Percentiles rank a stretch among this genome's conserved stretches.
Evolutionary conservation across 257 asterid species (phyloP).

Genomic region (Forsythia suspensa): DNA sequence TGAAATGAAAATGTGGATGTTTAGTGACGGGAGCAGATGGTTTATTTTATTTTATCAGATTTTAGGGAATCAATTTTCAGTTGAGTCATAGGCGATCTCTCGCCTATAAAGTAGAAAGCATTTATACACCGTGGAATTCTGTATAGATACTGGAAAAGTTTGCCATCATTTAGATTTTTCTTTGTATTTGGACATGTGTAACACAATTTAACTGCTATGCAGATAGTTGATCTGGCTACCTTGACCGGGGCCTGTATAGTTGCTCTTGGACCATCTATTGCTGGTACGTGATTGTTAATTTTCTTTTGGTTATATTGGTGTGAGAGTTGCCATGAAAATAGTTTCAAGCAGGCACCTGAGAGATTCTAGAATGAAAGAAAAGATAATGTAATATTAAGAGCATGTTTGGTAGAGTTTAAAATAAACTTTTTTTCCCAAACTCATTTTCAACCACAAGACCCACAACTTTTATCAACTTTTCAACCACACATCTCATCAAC

Average conservation of each 20-base stretch:
- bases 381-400: background rate
- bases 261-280: conserved; percentile 95
- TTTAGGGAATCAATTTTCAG: background rate
- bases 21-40: background rate
- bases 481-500: too few relatives aligned
- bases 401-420: too few relatives aligned
- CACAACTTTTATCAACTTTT: too few relatives aligned
- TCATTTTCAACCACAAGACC: too few relatives aligned
- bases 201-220: conserved; percentile 26
- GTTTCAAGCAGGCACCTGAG: background rate
- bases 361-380: background rate
- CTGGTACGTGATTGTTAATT: conserved; percentile 46
- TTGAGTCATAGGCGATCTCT: background rate
- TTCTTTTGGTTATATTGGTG: background rate
- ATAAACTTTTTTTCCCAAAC: too few relatives aligned
- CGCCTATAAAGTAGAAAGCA: background rate
- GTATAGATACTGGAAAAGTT: background rate
- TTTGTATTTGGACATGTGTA: conserved; percentile 14
- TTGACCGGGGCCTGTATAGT: conserved; percentile 86
- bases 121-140: background rate
- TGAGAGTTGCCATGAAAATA: background rate
- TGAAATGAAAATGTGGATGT: background rate
- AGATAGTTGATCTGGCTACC: conserved; percentile 94
- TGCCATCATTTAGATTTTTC: background rate
- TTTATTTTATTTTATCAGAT: background rate